Conservation (phyloP, 192 early-diverging fungal species). For the Coemansia sp. region DNA sequence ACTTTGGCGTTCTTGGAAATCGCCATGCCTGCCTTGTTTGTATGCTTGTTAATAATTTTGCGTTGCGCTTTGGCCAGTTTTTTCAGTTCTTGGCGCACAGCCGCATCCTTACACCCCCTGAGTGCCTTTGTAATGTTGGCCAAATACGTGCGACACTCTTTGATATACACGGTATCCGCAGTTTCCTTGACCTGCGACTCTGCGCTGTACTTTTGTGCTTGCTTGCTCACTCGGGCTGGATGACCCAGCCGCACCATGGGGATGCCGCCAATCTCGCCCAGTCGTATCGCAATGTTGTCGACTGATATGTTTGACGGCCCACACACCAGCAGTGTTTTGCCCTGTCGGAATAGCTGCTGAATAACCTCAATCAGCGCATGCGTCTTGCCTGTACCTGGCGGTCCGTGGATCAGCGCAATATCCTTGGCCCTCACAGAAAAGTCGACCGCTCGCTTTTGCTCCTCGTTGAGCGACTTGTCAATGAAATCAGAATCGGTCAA, state of each 20-base stretch:
- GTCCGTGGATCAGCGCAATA: constrained; percentile 81
- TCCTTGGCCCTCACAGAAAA: constrained; percentile 63
- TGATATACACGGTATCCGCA: constrained; percentile 59
- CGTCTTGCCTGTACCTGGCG: constrained; percentile 88
- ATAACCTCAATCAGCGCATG: constrained; percentile 84
- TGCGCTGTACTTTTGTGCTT: constrained; percentile 65
- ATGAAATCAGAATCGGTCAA: constrained; percentile 46
- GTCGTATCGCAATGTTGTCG: constrained; percentile 85
- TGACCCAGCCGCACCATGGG: constrained; percentile 80
- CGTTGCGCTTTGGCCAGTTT: constrained; percentile 66
- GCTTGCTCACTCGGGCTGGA: constrained; percentile 72
- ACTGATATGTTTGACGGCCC: constrained; percentile 87
- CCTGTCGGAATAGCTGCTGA: constrained; percentile 63
- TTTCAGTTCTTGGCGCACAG: constrained; percentile 42
- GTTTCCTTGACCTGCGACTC: constrained; percentile 59
- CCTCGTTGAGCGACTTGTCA: constrained; percentile 65
- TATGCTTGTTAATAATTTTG: constrained; percentile 65
- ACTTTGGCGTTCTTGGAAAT: constrained; percentile 60
- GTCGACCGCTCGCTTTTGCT: constrained; percentile 67
- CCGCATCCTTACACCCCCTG: constrained; percentile 47
- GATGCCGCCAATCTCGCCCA: constrained; percentile 59
- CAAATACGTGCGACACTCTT: constrained; percentile 65
- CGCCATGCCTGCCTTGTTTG: constrained; percentile 59
- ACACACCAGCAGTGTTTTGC: constrained; percentile 77
- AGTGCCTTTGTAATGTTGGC: constrained; percentile 61